Percentiles rank a stretch among this genome's conserved stretches.
These are phyloP conservation scores for Xylaria arbuscula DNA, from an alignment of 2,329 filamentous ascomycete species.

Conservation along the genomic window DNA sequence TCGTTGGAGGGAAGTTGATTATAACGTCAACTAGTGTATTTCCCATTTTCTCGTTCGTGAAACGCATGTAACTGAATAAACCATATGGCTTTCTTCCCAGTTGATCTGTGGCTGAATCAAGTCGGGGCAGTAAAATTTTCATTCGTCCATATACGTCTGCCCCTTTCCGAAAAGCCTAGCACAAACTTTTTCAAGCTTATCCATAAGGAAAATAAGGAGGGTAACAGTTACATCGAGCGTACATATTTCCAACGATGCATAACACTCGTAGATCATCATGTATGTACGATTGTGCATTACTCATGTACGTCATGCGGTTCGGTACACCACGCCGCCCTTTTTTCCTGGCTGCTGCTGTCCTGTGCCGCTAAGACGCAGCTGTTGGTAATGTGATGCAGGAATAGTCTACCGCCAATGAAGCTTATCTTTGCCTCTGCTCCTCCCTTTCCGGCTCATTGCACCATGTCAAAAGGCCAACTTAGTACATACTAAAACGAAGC, in stretches of 20 bases:
- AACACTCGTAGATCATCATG: slow-evolving; percentile 31
- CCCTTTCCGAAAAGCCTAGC: slow-evolving; percentile 9
- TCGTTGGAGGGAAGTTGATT: neutral
- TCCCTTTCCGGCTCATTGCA: neutral
- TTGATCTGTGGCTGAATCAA: neutral
- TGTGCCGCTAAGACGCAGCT: slow-evolving; percentile 25
- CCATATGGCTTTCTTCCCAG: neutral
- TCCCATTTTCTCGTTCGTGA: neutral
- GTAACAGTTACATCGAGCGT: slow-evolving; percentile 25
- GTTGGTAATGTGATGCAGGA: slow-evolving; percentile 22
- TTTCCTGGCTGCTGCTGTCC: slow-evolving; percentile 5
- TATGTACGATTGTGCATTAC: slow-evolving; percentile 17
- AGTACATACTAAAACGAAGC: slow-evolving; percentile 1
- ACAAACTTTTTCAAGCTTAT: neutral
- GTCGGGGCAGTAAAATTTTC: neutral
- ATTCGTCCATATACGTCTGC: slow-evolving; percentile 16
- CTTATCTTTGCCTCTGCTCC: slow-evolving; percentile 5
- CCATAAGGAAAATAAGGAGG: slow-evolving; percentile 5
- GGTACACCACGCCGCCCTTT: slow-evolving; percentile 3
- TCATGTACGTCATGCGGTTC: slow-evolving; percentile 31
- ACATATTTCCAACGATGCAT: slow-evolving; percentile 17
- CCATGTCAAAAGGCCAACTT: too few relatives aligned
- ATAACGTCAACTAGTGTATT: neutral
- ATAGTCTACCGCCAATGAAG: slow-evolving; percentile 4
- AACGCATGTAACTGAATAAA: neutral